Evolutionary conservation across 1,284 basidiomycete species (phyloP).

Genomic region (Irpex sp.): DNA sequence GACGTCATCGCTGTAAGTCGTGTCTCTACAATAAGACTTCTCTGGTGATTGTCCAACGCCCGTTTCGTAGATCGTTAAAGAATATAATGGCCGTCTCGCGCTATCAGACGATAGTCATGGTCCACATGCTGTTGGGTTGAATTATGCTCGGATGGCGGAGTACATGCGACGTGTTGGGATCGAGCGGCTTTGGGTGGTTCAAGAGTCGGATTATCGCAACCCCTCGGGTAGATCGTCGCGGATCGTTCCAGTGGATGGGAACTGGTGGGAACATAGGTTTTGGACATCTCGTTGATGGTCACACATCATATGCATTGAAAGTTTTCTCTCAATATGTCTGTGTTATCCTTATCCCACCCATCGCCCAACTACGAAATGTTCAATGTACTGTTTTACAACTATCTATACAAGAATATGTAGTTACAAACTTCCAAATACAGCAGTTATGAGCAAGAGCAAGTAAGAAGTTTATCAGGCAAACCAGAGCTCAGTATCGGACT

Average conservation of each 20-base stretch:
- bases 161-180: conserved; percentile 71
- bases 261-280: conserved; percentile 58
- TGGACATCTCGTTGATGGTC: conserved; percentile 33
- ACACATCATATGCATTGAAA: too few relatives aligned
- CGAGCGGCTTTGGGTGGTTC: conserved; percentile 66
- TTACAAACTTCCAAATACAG: too few relatives aligned
- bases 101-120: conserved; percentile 97
- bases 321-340: too few relatives aligned
- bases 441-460: too few relatives aligned
- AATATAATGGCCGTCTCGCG: conserved; percentile 69
- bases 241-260: conserved; percentile 40
- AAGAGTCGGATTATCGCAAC: conserved; percentile 34
- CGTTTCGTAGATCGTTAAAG: conserved; percentile 40
- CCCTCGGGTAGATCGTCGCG: conserved; percentile 42
- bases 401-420: not conserved
- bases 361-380: too few relatives aligned
- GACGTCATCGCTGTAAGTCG: conserved; percentile 72
- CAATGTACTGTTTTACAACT: not conserved
- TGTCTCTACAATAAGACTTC: not conserved
- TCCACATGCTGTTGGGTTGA: conserved; percentile 82
- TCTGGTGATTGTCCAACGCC: not conserved
- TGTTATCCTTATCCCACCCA: too few relatives aligned
- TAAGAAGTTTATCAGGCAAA: not conserved
- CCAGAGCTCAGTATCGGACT: not conserved
- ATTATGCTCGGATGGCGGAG: conserved; percentile 66